Percentiles rank a stretch among this genome's conserved stretches.
Evolutionary conservation across 164 flowering plant species (phyloP).

Genomic region (Echeveria elegans): DNA sequence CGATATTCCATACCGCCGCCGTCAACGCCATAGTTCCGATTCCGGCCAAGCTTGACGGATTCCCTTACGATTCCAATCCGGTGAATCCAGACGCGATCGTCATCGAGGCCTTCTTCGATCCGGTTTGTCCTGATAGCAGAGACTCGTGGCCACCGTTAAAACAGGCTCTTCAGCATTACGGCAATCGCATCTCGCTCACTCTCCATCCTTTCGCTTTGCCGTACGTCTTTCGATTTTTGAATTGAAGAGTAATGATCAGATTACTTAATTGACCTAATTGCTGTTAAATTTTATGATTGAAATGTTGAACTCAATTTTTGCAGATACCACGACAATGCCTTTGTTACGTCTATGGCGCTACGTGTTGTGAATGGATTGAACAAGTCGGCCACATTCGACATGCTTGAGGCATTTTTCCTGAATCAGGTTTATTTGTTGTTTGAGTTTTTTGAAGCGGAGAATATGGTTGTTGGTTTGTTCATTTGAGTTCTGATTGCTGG

Average conservation of each 20-base stretch:
- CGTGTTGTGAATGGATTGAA: constrained; percentile 64
- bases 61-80: constrained; percentile 34
- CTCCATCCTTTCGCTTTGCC: constrained; percentile 75
- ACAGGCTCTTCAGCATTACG: constrained; percentile 40
- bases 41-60: constrained; percentile 62
- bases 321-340: constrained; percentile 93
- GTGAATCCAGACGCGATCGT: constrained; percentile 23
- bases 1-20: not conserved
- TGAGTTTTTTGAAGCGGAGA: not conserved
- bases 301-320: not conserved
- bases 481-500: constrained; percentile 1
- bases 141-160: constrained; percentile 81
- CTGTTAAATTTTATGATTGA: too few species aligned
- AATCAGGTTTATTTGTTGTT: constrained; percentile 44
- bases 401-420: constrained; percentile 65
- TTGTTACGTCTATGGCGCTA: constrained; percentile 58
- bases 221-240: constrained; percentile 27
- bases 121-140: constrained; percentile 79
- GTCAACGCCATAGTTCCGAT: constrained; percentile 21
- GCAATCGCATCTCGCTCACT: constrained; percentile 35
- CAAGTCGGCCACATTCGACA: constrained; percentile 44
- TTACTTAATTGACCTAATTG: too few species aligned
- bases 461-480: not conserved
- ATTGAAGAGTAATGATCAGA: too few species aligned
- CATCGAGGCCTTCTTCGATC: constrained; percentile 81